phyloP scores from a whole-genome alignment of 2,329 filamentous ascomycete genomes.

The Ceratocystis destructans region DNA sequence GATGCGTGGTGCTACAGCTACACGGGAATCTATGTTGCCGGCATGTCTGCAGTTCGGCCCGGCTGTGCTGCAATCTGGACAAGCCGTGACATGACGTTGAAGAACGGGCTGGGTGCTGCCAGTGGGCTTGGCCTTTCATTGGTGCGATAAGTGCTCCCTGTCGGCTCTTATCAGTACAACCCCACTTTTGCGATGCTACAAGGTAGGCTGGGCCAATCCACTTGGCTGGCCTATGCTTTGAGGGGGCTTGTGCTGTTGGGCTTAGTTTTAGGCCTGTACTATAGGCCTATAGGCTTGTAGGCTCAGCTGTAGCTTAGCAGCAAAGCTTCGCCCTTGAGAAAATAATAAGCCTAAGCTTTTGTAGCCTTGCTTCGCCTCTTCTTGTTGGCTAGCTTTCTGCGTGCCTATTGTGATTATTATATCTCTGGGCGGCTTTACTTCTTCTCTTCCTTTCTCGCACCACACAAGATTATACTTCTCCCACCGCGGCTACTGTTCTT shows the following conservation, averaged over 20 bases:
- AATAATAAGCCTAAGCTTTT: neutral
- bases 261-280: too few relatives aligned
- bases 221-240: too few relatives aligned
- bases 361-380: conserved; percentile 8
- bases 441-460: neutral
- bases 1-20: too few relatives aligned
- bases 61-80: neutral
- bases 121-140: neutral
- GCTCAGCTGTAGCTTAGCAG: neutral
- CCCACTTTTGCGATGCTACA: conserved; percentile 15
- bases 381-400: neutral
- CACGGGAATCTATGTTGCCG: too few relatives aligned
- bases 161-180: neutral
- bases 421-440: neutral
- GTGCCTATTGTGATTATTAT: neutral
- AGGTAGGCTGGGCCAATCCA: neutral
- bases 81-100: neutral
- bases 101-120: too few relatives aligned
- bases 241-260: neutral
- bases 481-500: neutral
- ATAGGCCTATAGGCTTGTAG: neutral
- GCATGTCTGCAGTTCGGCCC: neutral
- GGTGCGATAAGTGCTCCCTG: neutral
- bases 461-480: too few relatives aligned
- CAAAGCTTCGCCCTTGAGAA: neutral